Evolutionary conservation across 2,329 filamentous ascomycete genomes (phyloP).

Genomic region (Cladosporium sp.): DNA sequence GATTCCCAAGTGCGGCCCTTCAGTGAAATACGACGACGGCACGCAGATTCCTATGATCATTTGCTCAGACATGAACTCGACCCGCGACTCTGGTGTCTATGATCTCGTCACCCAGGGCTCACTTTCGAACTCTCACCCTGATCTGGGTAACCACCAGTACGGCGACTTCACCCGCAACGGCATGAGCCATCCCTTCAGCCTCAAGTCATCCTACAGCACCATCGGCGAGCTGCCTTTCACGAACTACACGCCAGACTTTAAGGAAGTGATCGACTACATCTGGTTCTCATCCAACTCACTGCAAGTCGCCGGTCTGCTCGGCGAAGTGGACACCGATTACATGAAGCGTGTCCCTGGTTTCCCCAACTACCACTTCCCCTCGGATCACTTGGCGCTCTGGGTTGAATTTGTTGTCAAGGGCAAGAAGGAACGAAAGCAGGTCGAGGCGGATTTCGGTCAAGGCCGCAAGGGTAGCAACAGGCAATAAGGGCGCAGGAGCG

Average conservation of each 20-base stretch:
- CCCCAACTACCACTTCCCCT: constrained; percentile 90
- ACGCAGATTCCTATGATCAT: constrained; percentile 87
- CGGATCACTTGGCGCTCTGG: constrained; percentile 86
- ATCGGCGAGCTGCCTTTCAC: constrained; percentile 88
- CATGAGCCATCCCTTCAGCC: constrained; percentile 88
- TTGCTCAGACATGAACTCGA: constrained; percentile 95
- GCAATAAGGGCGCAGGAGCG: neutral
- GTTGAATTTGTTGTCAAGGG: constrained; percentile 86
- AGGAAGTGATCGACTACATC: constrained; percentile 91
- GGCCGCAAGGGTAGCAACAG: constrained; percentile 6
- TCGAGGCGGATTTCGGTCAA: constrained; percentile 33
- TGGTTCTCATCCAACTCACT: constrained; percentile 93
- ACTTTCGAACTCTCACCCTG: constrained; percentile 72
- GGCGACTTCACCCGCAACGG: constrained; percentile 89
- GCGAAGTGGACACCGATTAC: constrained; percentile 80
- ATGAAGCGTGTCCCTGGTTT: constrained; percentile 84
- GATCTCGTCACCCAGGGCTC: constrained; percentile 80
- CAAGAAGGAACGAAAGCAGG: constrained; percentile 60
- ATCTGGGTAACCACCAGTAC: constrained; percentile 77
- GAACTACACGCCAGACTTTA: constrained; percentile 94
- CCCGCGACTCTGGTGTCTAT: constrained; percentile 80
- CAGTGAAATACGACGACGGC: constrained; percentile 78
- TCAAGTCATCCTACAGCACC: constrained; percentile 83
- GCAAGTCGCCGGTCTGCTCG: constrained; percentile 77
- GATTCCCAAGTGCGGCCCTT: constrained; percentile 65